These are phyloP conservation scores for Sordariomycetes sp. DNA, from an alignment of 2,329 filamentous ascomycete species.

Conservation along the genomic window DNA sequence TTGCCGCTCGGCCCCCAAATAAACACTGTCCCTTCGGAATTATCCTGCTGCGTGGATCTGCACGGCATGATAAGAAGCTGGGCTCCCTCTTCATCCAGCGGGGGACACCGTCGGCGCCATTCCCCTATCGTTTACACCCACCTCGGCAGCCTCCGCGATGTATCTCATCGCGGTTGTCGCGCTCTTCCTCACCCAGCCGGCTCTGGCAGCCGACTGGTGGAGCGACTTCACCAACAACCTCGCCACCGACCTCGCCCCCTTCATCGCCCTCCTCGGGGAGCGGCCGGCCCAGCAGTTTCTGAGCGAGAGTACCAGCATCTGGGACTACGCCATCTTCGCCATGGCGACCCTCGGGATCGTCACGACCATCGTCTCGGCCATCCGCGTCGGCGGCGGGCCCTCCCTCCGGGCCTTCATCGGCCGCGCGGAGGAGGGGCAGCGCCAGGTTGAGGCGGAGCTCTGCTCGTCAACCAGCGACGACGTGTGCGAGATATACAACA, in stretches of 20 bases:
- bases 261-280: constrained; percentile 26
- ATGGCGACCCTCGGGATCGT: constrained; percentile 26
- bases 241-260: constrained; percentile 19
- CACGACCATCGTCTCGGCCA: constrained; percentile 20
- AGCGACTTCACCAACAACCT: constrained; percentile 24
- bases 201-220: no score
- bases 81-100: no score
- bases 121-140: no score
- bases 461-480: constrained; percentile 26
- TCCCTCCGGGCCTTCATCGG: constrained; percentile 26
- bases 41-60: no score
- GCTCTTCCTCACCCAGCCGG: no score
- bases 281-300: constrained; percentile 26
- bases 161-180: no score
- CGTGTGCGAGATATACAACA: constrained; percentile 26
- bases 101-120: no score
- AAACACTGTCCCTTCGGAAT: no score
- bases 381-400: constrained; percentile 17
- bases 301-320: constrained; percentile 15
- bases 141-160: no score
- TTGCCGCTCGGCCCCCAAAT: no score
- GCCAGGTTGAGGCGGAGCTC: constrained; percentile 23
- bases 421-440: constrained; percentile 21
- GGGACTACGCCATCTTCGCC: constrained; percentile 17
- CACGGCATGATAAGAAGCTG: no score